These are phyloP conservation scores for Hyphopichia khmerensis DNA, from an alignment of 1,139 yeast species.

Conservation along the genomic window DNA sequence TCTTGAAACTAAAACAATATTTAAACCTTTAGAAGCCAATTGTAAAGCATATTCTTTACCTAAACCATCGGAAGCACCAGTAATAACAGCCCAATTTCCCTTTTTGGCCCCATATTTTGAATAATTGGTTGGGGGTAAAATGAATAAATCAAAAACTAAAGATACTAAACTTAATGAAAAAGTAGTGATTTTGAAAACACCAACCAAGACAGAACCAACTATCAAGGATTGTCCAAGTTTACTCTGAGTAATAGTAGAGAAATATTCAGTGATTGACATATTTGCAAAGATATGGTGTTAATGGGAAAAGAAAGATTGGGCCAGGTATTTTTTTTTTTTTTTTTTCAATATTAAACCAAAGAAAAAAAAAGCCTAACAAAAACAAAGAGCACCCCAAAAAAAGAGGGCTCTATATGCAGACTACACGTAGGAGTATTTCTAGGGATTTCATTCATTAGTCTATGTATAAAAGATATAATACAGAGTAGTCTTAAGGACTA, in stretches of 20 bases:
- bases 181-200: conserved; percentile 49
- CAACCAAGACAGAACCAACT: conserved; percentile 43
- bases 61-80: conserved; percentile 98
- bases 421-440: too few relatives aligned
- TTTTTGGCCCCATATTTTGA: conserved; percentile 65
- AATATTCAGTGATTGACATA: conserved; percentile 16
- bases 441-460: too few relatives aligned
- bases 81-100: conserved; percentile 83
- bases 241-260: conserved; percentile 16
- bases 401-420: too few relatives aligned
- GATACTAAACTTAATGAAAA: conserved; percentile 38
- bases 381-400: too few relatives aligned
- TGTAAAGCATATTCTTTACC: conserved; percentile 90
- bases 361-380: too few relatives aligned
- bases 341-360: too few relatives aligned
- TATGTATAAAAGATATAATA: not conserved
- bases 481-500: not conserved
- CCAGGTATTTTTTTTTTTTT: too few relatives aligned
- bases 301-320: too few relatives aligned
- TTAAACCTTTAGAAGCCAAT: conserved; percentile 82
- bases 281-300: not conserved
- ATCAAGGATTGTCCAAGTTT: conserved; percentile 22
- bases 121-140: conserved; percentile 65
- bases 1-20: conserved; percentile 79
- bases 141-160: conserved; percentile 54